phyloP scores from a whole-genome alignment of 2,329 filamentous ascomycete species.

The Zalaria obscura region DNA sequence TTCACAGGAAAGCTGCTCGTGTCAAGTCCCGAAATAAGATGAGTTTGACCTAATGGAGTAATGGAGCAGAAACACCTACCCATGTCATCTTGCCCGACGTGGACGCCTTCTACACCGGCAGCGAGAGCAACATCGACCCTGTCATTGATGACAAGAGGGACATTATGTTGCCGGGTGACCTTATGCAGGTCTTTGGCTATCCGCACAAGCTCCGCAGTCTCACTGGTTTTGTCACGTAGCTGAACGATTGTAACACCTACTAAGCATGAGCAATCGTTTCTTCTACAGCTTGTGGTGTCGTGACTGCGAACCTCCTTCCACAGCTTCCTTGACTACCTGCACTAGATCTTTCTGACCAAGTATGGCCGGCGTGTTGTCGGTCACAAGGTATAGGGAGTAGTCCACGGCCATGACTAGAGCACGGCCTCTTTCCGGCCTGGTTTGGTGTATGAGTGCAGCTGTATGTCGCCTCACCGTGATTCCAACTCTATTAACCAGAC shows the following conservation, averaged over 20 bases:
- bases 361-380: slow-evolving; percentile 78
- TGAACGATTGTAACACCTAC: slow-evolving; percentile 67
- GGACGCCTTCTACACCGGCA: slow-evolving; percentile 78
- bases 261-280: neutral
- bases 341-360: slow-evolving; percentile 58
- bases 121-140: slow-evolving; percentile 79
- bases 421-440: too few relatives aligned
- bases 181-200: slow-evolving; percentile 57
- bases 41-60: neutral
- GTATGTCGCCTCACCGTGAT: too few relatives aligned
- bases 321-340: slow-evolving; percentile 58
- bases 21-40: neutral
- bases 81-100: slow-evolving; percentile 91
- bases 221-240: slow-evolving; percentile 75
- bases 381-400: slow-evolving; percentile 81
- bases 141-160: slow-evolving; percentile 88
- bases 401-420: slow-evolving; percentile 35
- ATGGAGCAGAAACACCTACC: slow-evolving; percentile 29
- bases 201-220: slow-evolving; percentile 57
- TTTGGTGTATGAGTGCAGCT: too few relatives aligned
- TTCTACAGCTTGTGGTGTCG: neutral
- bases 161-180: slow-evolving; percentile 50
- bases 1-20: neutral
- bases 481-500: too few relatives aligned
- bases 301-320: slow-evolving; percentile 49